Conservation (phyloP, 2,329 filamentous ascomycete genomes). For the Thielaviopsis punctulata region DNA sequence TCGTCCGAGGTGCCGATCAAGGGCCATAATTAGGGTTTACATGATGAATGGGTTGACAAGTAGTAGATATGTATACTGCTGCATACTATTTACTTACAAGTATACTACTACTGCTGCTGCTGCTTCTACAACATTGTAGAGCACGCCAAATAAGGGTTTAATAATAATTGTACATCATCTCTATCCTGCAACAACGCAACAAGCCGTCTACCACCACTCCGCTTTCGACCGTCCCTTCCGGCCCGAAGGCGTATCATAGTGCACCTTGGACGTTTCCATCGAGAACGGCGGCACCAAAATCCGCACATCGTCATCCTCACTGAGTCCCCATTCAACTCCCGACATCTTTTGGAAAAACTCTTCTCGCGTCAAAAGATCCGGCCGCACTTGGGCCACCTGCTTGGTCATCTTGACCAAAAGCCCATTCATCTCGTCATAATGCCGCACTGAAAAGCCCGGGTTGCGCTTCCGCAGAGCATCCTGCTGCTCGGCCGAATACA, state of each 20-base stretch:
- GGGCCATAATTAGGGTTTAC: too few relatives aligned
- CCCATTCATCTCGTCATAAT: slow-evolving; percentile 15
- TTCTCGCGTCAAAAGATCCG: slow-evolving; percentile 9
- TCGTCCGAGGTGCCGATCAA: too few relatives aligned
- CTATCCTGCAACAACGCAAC: too few relatives aligned
- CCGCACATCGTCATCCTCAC: slow-evolving; percentile 4
- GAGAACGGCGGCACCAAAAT: slow-evolving; percentile 10
- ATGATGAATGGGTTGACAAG: too few relatives aligned
- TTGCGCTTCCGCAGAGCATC: slow-evolving; percentile 12
- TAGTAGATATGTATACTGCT: too few relatives aligned
- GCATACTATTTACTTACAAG: too few relatives aligned
- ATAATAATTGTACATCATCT: too few relatives aligned
- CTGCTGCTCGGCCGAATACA: slow-evolving; percentile 12
- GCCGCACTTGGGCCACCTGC: slow-evolving; percentile 7
- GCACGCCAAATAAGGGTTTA: too few relatives aligned
- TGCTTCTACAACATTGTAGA: too few relatives aligned
- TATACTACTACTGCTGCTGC: too few relatives aligned
- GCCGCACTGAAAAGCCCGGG: slow-evolving; percentile 12
- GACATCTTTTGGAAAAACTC: slow-evolving; percentile 12
- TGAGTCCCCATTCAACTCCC: slow-evolving; percentile 10
- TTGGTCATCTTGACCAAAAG: slow-evolving; percentile 9
- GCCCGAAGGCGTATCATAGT: slow-evolving; percentile 9
- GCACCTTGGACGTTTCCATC: slow-evolving; percentile 7
- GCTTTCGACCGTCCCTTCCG: slow-evolving; percentile 11
- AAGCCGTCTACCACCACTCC: slow-evolving; percentile 1